Base-by-base conservation (phyloP, 345 rosid genomes). In the Lagerstroemia speciosa region DNA sequence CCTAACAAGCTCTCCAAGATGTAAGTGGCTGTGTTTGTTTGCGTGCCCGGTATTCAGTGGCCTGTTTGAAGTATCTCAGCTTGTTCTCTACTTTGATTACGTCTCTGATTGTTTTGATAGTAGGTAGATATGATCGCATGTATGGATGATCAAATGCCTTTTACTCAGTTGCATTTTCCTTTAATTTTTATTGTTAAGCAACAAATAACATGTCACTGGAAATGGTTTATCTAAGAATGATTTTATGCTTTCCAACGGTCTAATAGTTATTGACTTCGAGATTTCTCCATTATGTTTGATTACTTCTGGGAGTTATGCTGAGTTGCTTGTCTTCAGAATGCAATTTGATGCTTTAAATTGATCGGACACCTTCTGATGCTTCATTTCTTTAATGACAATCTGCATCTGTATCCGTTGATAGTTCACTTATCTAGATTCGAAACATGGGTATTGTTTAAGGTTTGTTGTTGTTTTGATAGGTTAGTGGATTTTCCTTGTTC, bases 1-100 rank as follows among this genome's bases (percentile, higher is more conserved):
- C 82, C 88, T 9, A 83, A 83, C 85, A 85, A 87, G 78, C 85
- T 85, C 31, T 83, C 88, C 71, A 87, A 87, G 83, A 87, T 87
- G 89, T 85, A 78, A 20, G 22, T 46, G 60, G 6, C 24, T 10
- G 2, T n/a, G 27, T 10, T 53, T 53, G 8, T 24, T 9, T 53
- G 2, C 45, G 14, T 6, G 45, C 5, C 4, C 4, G 11, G 29
- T 5, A 24, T 19, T 53, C 60, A 19, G 53, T 46, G 53, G n/a
- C n/a, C n/a, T 30, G 60, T 22, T 19, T 1, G 6, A n/a, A 6
- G 26, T 4, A 52, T 52, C 58, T n/a, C 26, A 19, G 58, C 58
- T 52, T 52, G 27, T 52, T 8, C 15, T 52, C 1, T 8, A 52
- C 9, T 52, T 52, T 52, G 58, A 19, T 52, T 52, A 9, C 15